phyloP scores from a whole-genome alignment of 1,284 basidiomycete genomes.

The Peniophora sp. region DNA sequence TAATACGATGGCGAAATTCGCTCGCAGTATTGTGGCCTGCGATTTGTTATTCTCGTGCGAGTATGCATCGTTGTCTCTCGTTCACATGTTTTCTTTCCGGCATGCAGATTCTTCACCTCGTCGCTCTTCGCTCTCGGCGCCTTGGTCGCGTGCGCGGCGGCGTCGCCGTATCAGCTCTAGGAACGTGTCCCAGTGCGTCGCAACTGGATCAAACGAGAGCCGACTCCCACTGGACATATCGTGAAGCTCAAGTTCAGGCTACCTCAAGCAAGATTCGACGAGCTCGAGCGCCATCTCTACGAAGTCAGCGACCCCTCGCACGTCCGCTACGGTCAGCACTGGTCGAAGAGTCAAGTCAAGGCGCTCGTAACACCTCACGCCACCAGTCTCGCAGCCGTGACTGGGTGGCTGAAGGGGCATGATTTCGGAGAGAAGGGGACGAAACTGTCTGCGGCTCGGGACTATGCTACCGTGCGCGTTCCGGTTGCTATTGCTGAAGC shows the following conservation, averaged over 20 bases:
- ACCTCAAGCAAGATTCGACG: conserved; percentile 50
- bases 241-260: conserved; percentile 59
- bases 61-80: no score
- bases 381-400: conserved; percentile 43
- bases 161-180: conserved; percentile 19
- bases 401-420: conserved; percentile 52
- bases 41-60: no score
- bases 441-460: conserved; percentile 50
- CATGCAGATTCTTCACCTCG: no score
- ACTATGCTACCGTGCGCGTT: conserved; percentile 58
- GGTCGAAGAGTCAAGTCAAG: conserved; percentile 59
- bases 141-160: not conserved
- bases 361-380: conserved; percentile 50
- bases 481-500: conserved; percentile 53
- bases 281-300: conserved; percentile 53
- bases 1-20: no score
- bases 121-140: not conserved
- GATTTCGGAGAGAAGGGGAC: conserved; percentile 41
- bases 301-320: conserved; percentile 46
- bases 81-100: no score
- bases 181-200: conserved; percentile 33
- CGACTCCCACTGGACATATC: conserved; percentile 37
- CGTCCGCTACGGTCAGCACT: conserved; percentile 51
- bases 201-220: conserved; percentile 39
- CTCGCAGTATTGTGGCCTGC: no score